A percentile compares a stretch with the other conserved stretches of the same genome.
Conservation (phyloP, 2,329 filamentous ascomycete genomes). For the Phoma herbarum region DNA sequence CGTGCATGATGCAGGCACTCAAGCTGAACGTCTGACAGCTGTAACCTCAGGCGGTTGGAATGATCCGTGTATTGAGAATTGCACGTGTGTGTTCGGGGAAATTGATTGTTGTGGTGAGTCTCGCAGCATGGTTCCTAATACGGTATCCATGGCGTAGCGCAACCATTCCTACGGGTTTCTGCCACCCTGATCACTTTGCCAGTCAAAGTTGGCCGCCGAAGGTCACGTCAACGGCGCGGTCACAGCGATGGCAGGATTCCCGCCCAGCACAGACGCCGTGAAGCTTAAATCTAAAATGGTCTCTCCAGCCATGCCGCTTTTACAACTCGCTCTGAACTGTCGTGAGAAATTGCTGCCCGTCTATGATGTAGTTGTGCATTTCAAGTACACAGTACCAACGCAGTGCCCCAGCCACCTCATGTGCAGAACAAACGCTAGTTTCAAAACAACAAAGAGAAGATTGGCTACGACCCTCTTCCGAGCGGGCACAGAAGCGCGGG, state of each 20-base stretch:
- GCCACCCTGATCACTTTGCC: conserved; percentile 14
- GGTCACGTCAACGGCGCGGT: conserved; percentile 34
- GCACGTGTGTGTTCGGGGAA: conserved; percentile 7
- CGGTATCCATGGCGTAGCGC: conserved; percentile 20
- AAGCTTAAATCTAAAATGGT: conserved; percentile 29
- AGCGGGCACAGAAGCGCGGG: conserved; percentile 28
- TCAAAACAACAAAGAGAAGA: conserved; percentile 1
- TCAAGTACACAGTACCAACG: conserved; percentile 10
- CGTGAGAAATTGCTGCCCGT: conserved; percentile 12
- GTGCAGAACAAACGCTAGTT: conserved; percentile 16
- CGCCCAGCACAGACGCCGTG: conserved; percentile 30
- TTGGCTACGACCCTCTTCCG: conserved; percentile 4
- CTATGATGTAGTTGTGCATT: conserved; percentile 29
- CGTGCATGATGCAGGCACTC: conserved; percentile 22
- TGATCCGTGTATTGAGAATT: not conserved
- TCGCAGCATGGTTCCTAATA: conserved; percentile 23
- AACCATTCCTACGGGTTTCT: conserved; percentile 21
- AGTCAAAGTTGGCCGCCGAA: conserved; percentile 29
- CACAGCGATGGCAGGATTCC: conserved; percentile 31
- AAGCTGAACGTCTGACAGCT: conserved; percentile 17
- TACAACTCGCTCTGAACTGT: not conserved
- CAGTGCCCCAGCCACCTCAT: conserved; percentile 18
- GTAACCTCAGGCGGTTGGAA: conserved; percentile 9
- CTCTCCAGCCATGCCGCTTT: conserved; percentile 18
- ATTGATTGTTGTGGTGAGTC: conserved; percentile 4